Percentiles rank a stretch among this genome's conserved stretches.
These are phyloP conservation scores for Strobilomyces echinocephalus DNA, from an alignment of 768 basidiomycete species.

Conservation along the genomic window DNA sequence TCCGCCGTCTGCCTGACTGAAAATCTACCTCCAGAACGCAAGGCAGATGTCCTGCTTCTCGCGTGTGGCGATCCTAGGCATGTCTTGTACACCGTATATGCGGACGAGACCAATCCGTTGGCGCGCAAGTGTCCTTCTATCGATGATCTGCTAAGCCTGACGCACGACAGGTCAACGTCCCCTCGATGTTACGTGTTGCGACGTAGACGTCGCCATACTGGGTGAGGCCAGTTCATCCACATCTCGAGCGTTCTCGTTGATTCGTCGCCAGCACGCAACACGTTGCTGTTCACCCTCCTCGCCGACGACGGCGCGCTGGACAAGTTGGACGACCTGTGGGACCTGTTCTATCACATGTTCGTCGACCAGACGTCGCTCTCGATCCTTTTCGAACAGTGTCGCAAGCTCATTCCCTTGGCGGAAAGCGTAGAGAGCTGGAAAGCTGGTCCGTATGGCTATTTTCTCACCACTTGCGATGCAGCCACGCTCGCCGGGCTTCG, in stretches of 20 bases:
- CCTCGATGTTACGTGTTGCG: conserved; percentile 29
- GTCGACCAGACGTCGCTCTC: conserved; percentile 18
- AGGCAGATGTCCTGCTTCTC: conserved; percentile 39
- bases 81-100: conserved; percentile 44
- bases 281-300: conserved; percentile 23
- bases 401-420: conserved; percentile 21
- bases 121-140: conserved; percentile 2
- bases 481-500: conserved; percentile 19
- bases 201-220: conserved; percentile 25
- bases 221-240: conserved; percentile 9
- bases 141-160: not conserved
- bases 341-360: conserved; percentile 24
- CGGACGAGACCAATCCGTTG: conserved; percentile 7
- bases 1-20: conserved; percentile 47
- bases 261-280: conserved; percentile 22
- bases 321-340: conserved; percentile 20
- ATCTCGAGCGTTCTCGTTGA: not conserved
- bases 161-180: conserved; percentile 6
- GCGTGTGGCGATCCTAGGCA: conserved; percentile 55
- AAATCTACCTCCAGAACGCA: conserved; percentile 40
- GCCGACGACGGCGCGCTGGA: conserved; percentile 15
- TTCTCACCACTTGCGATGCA: conserved; percentile 18
- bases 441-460: conserved; percentile 23
- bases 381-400: conserved; percentile 22
- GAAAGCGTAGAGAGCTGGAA: conserved; percentile 17